A percentile compares a stretch with the other conserved stretches of the same genome.
Conservation (phyloP, 495 filamentous ascomycete genomes). For the Penicillium subrubescens region DNA sequence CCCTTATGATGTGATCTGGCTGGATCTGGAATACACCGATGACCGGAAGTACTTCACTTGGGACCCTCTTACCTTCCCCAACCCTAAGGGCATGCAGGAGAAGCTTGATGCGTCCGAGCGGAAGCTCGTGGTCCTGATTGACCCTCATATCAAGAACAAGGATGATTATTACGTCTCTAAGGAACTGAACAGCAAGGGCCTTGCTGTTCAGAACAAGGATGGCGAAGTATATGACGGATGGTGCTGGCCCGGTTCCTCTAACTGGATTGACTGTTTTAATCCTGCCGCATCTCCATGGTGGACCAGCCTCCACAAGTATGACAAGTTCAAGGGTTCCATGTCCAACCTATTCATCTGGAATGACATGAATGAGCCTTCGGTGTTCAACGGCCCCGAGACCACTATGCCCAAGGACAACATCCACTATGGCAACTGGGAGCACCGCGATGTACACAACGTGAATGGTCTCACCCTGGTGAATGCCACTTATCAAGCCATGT, state of each 20-base stretch:
- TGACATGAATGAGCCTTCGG: constrained; percentile 99
- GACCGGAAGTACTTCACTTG: constrained; percentile 98
- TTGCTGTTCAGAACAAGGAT: constrained; percentile 87
- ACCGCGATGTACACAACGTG: constrained; percentile 93
- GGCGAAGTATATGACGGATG: constrained; percentile 88
- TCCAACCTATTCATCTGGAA: constrained; percentile 95
- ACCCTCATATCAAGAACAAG: constrained; percentile 95
- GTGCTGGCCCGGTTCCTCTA: constrained; percentile 96
- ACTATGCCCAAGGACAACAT: constrained; percentile 97
- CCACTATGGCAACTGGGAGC: constrained; percentile 91
- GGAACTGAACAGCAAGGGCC: constrained; percentile 78
- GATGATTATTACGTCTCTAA: constrained; percentile 73
- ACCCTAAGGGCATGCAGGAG: constrained; percentile 85
- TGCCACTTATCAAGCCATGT: constrained; percentile 82
- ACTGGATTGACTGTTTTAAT: constrained; percentile 96
- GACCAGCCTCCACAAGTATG: constrained; percentile 82
- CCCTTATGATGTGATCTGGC: constrained; percentile 98
- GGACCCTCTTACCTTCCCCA: constrained; percentile 82
- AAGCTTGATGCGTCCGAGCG: constrained; percentile 80
- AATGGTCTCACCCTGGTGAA: constrained; percentile 94
- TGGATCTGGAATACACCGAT: constrained; percentile 95
- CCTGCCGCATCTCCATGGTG: constrained; percentile 87
- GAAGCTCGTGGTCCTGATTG: constrained; percentile 92
- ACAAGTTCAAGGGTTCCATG: constrained; percentile 78
- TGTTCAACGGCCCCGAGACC: constrained; percentile 96